Conservation (phyloP, 208 protist species). For the Leishmania lainsoni region DNA sequence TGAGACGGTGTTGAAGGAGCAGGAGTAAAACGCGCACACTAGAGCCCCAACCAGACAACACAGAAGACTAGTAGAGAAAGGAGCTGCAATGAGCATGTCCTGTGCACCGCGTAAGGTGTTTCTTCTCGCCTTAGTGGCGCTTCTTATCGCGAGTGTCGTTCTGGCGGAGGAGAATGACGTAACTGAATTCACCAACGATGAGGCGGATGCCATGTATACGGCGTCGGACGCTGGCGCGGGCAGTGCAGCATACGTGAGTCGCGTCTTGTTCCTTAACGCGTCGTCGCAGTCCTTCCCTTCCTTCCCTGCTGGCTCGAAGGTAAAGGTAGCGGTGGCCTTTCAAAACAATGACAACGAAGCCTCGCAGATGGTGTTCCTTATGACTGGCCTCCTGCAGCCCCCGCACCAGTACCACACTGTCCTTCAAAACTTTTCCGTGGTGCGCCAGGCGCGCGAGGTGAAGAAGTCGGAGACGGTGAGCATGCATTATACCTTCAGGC, state of each 20-base stretch:
- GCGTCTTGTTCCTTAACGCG: constrained; percentile 65
- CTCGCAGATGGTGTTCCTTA: constrained; percentile 56
- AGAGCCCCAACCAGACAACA: background rate
- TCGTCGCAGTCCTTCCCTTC: constrained; percentile 40
- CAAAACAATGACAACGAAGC: constrained; percentile 54
- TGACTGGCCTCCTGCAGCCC: constrained; percentile 59
- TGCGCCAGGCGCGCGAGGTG: constrained; percentile 75
- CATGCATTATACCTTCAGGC: constrained; percentile 84
- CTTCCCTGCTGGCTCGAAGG: constrained; percentile 52
- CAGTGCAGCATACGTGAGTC: constrained; percentile 22
- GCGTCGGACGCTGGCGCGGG: constrained; percentile 12
- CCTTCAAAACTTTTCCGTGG: constrained; percentile 90
- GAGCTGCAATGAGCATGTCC: background rate
- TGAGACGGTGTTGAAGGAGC: background rate
- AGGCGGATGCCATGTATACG: constrained; percentile 41
- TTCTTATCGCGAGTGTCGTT: constrained; percentile 20
- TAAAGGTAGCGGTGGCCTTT: constrained; percentile 62
- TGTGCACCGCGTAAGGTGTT: constrained; percentile 20
- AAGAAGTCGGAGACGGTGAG: constrained; percentile 59
- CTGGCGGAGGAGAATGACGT: constrained; percentile 15
- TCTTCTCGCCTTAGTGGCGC: constrained; percentile 20
- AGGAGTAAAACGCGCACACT: background rate
- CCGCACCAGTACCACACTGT: constrained; percentile 40
- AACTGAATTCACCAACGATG: background rate
- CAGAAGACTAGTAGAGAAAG: background rate